These are phyloP conservation scores for Tylopilus sp. DNA, from an alignment of 1,284 basidiomycete genomes.

Conservation along the genomic window DNA sequence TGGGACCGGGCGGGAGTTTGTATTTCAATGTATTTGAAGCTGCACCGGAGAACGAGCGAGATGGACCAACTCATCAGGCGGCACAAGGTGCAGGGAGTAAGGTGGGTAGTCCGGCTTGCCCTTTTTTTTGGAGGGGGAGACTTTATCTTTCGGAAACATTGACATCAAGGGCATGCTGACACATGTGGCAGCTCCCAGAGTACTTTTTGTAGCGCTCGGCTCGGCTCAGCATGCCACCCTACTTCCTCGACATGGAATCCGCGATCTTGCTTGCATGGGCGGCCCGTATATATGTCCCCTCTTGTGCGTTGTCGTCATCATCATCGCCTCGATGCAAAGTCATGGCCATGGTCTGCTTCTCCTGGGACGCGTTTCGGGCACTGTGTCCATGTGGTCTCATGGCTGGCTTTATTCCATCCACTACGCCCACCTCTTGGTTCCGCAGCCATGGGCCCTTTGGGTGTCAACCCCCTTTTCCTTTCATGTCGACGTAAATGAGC, in stretches of 20 bases:
- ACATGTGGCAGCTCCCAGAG: conserved; percentile 54
- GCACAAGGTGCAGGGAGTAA: conserved; percentile 66
- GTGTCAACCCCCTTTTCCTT: not conserved
- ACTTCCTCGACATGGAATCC: conserved; percentile 4
- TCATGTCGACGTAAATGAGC: conserved; percentile 1
- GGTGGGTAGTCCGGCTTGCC: conserved; percentile 36
- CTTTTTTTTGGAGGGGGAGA: not conserved
- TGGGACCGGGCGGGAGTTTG: conserved; percentile 85
- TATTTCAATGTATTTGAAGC: conserved; percentile 99
- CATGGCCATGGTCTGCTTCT: conserved; percentile 4
- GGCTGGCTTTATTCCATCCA: conserved; percentile 1
- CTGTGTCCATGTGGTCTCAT: conserved; percentile 5
- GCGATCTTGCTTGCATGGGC: conserved; percentile 4
- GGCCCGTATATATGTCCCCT: not conserved
- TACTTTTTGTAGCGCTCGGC: conserved; percentile 52
- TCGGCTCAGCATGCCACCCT: not conserved
- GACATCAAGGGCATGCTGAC: conserved; percentile 9
- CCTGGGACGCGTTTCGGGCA: conserved; percentile 6
- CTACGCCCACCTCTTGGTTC: not conserved
- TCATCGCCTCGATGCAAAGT: conserved; percentile 4
- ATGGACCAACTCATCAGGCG: conserved; percentile 61
- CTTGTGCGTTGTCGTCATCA: not conserved
- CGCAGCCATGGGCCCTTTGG: not conserved
- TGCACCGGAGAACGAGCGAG: conserved; percentile 94
- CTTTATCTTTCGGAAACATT: not conserved